phyloP scores from a whole-genome alignment of 306 rosid genomes.

The Adenanthera pavonina region DNA sequence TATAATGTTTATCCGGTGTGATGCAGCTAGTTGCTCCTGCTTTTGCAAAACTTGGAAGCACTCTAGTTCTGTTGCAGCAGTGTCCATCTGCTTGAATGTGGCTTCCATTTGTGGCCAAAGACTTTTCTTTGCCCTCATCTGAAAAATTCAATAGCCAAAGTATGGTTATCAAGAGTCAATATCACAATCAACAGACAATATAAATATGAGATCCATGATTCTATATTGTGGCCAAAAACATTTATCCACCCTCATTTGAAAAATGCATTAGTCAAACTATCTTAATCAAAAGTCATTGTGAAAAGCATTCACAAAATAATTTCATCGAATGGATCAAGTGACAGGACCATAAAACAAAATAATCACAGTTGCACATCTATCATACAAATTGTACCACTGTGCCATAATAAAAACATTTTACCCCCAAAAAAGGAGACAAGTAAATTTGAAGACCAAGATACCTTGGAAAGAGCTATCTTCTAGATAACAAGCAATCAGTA shows the following conservation, averaged over 20 bases:
- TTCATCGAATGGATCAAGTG: background rate
- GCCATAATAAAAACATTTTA: background rate
- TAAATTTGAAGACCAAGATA: background rate
- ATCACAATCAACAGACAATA: conserved; percentile 13
- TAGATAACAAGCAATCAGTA: background rate
- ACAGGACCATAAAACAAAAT: background rate
- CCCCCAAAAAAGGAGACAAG: background rate
- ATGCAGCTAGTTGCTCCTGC: conserved; percentile 84
- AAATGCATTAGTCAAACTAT: conserved; percentile 24
- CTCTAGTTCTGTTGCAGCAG: conserved; percentile 88
- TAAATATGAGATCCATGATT: conserved; percentile 13
- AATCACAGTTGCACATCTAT: background rate
- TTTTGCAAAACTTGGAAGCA: conserved; percentile 84
- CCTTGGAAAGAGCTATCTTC: background rate
- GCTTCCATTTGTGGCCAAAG: conserved; percentile 91
- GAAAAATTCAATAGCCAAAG: conserved; percentile 39
- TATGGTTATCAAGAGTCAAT: background rate
- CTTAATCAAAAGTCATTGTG: conserved; percentile 11
- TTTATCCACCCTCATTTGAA: conserved; percentile 70
- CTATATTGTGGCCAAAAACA: conserved; percentile 62
- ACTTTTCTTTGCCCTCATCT: conserved; percentile 74
- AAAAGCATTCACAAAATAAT: background rate
- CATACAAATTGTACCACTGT: background rate
- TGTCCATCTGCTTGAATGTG: conserved; percentile 84
- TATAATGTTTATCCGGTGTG: conserved; percentile 72